These are phyloP conservation scores for Penicillium sp. DNA, from an alignment of 2,329 filamentous ascomycete genomes.

Conservation along the genomic window DNA sequence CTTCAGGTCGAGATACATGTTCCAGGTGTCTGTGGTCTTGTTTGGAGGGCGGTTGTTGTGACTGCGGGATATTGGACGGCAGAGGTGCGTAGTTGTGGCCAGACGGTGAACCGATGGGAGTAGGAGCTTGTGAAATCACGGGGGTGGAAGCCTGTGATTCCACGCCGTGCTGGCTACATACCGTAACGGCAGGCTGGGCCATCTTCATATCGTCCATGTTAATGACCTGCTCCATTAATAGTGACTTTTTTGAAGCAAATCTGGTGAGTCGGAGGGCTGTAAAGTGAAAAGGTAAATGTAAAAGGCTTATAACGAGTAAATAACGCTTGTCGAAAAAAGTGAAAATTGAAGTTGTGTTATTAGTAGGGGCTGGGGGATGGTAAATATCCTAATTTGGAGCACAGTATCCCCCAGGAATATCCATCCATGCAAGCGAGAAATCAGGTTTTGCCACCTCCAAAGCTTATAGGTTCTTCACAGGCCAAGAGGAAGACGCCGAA, in stretches of 20 bases:
- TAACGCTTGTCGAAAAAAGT: not conserved
- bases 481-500: constrained; percentile 8
- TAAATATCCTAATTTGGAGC: not conserved
- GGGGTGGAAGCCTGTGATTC: constrained; percentile 9
- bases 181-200: constrained; percentile 2
- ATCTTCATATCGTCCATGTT: constrained; percentile 7
- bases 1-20: not conserved
- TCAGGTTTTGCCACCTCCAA: constrained; percentile 4
- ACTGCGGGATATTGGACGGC: not conserved
- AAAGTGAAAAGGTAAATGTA: not conserved
- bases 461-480: not conserved
- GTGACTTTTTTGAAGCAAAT: not conserved
- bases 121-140: constrained; percentile 2
- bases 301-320: not conserved
- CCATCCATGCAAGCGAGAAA: not conserved
- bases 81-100: constrained; percentile 5
- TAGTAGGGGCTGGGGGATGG: not conserved
- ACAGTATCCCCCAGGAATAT: not conserved
- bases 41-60: not conserved
- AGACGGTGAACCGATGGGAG: constrained; percentile 3
- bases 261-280: not conserved
- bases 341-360: not conserved
- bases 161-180: constrained; percentile 1
- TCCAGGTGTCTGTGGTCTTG: not conserved
- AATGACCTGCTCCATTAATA: constrained; percentile 10